Evolutionary conservation across 495 filamentous ascomycete species (phyloP), one percentile per base, ranked within the genome.

Genomic region (Xylaria nigripes): DNA sequence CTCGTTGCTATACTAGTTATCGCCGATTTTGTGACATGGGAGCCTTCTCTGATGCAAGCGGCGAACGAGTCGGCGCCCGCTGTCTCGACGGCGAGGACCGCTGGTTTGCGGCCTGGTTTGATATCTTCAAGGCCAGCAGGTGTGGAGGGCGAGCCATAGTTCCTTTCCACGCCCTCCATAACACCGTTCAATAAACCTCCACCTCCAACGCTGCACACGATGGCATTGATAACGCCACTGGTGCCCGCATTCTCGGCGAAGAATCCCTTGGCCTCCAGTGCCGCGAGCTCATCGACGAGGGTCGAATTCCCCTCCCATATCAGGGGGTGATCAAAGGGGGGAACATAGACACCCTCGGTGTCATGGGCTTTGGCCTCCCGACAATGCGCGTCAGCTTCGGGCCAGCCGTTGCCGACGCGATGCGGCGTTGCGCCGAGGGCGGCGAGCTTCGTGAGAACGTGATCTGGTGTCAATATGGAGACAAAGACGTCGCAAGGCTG

Each of bases 181-280:
- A 96, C 61, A 1, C 92, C 92, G 54, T 84, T 85, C 32, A 96
- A 75, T 40, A 98, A 70, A 0, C 93, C 93, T 3, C 93, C 93
- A 13, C 93, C 93, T 10, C 92, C 93, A 43, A 96, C 89, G 57
- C 77, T 86, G 66, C 88, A 94, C 10, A 95, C 77, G 2, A 98
- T 40, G 36, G n/a, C 36, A n/a, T 40, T n/a, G 18, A 85, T 61
- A 15, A 59, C 65, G 21, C 63, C 12, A 60, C 62, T 29, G 9
- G 27, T 4, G 27, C 9, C 27, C 9, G 27, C 4, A 29, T 29
- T 9, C 15, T 16, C 22, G 71, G 51, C 6, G 70, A 68, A 42
- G 64, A 66, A 32, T 52, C 64, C 21, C 51, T 58, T n/a, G 64
- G 64, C 10, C 6, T 49, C 46, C 18, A 45, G 84, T 18, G 67